Conservation (phyloP, 2,329 filamentous ascomycete species). For the Aaosphaeria arxii region DNA sequence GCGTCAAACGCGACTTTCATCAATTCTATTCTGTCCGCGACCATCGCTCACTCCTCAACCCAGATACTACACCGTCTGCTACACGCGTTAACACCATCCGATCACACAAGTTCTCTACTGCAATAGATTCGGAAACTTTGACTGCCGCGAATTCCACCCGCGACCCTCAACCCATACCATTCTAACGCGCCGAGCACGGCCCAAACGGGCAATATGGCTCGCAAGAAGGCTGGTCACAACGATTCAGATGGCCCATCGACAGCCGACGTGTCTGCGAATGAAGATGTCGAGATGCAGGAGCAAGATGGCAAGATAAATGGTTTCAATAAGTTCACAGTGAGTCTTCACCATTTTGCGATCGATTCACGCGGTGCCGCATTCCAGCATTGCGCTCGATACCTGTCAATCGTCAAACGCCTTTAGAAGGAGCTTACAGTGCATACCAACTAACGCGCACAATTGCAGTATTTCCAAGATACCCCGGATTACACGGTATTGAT, state of each 20-base stretch:
- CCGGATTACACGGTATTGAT: conserved; percentile 58
- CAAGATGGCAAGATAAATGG: conserved; percentile 28
- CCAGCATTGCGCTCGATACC: too few relatives aligned
- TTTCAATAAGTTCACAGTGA: conserved; percentile 35
- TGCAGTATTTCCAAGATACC: conserved; percentile 54
- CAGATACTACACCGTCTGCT: too few relatives aligned
- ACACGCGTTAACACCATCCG: too few relatives aligned
- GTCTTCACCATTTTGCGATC: conserved; percentile 3
- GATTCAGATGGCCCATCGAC: conserved; percentile 35
- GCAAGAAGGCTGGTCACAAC: conserved; percentile 31
- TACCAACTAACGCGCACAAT: neutral
- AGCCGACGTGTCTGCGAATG: conserved; percentile 35
- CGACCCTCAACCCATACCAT: conserved; percentile 1
- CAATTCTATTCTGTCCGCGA: too few relatives aligned
- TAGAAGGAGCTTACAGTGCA: neutral
- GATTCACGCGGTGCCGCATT: too few relatives aligned
- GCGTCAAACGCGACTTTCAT: too few relatives aligned
- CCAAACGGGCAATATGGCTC: conserved; percentile 39
- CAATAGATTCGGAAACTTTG: too few relatives aligned
- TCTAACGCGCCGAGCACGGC: conserved; percentile 23
- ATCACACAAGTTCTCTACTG: too few relatives aligned
- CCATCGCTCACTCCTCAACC: too few relatives aligned
- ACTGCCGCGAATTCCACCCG: conserved; percentile 2
- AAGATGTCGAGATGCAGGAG: conserved; percentile 39
- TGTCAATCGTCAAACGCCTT: too few relatives aligned